These are phyloP conservation scores for Microbotryomycetes sp. DNA, from an alignment of 1,284 basidiomycete genomes.

Conservation along the genomic window DNA sequence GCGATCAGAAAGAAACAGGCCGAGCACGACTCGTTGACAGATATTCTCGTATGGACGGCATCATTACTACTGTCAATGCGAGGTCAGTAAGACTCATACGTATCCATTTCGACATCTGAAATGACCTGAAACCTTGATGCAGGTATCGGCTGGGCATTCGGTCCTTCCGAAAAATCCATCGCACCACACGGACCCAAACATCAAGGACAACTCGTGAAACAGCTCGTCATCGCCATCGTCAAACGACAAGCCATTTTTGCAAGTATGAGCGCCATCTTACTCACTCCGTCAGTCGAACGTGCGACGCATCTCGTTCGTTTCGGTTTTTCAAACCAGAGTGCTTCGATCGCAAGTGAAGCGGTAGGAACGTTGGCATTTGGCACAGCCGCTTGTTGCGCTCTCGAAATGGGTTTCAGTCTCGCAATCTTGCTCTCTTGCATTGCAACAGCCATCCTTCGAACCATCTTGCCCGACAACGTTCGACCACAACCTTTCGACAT, in stretches of 20 bases:
- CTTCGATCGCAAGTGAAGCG: constrained; percentile 3
- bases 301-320: neutral
- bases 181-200: constrained; percentile 12
- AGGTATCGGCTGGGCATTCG: constrained; percentile 28
- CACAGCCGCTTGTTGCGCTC: constrained; percentile 15
- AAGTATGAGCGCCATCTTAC: constrained; percentile 2
- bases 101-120: too few species aligned
- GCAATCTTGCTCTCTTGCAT: constrained; percentile 13
- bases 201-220: neutral
- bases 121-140: too few species aligned
- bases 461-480: neutral
- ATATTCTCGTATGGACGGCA: constrained; percentile 11
- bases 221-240: neutral
- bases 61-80: constrained; percentile 6
- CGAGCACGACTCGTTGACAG: constrained; percentile 2
- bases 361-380: constrained; percentile 18
- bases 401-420: constrained; percentile 19
- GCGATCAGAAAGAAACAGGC: constrained; percentile 10
- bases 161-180: neutral
- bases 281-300: neutral
- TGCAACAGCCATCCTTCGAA: neutral
- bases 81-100: constrained; percentile 1
- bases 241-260: neutral
- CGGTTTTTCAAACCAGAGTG: neutral
- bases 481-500: constrained; percentile 14